Evolutionary conservation across 495 filamentous ascomycete species (phyloP).

Genomic region (Letharia columbiana): DNA sequence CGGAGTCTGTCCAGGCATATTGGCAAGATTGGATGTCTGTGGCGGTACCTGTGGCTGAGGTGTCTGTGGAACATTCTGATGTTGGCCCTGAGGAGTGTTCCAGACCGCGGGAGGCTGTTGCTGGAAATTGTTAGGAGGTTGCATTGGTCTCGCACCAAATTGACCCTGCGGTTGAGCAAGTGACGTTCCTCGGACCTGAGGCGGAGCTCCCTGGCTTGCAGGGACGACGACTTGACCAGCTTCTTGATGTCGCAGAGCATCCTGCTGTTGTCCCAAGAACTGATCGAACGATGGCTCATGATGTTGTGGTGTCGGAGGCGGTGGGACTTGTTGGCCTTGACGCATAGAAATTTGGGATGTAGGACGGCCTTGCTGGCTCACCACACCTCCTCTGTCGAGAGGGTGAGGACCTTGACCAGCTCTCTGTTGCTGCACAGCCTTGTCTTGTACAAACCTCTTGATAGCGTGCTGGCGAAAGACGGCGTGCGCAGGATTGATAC

Average conservation of each 20-base stretch:
- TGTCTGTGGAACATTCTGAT: constrained; percentile 31
- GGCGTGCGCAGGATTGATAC: constrained; percentile 9
- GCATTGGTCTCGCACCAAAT: constrained; percentile 29
- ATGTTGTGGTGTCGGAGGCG: constrained; percentile 25
- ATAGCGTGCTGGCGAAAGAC: constrained; percentile 4
- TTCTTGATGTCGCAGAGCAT: constrained; percentile 54
- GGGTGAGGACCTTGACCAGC: constrained; percentile 14
- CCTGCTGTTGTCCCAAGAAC: constrained; percentile 53
- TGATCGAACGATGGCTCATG: constrained; percentile 47
- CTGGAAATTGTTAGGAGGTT: constrained; percentile 36
- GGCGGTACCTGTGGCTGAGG: constrained; percentile 35
- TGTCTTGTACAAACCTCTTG: constrained; percentile 4
- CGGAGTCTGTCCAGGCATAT: constrained; percentile 36
- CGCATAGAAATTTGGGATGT: constrained; percentile 16
- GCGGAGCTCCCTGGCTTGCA: constrained; percentile 45
- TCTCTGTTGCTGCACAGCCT: constrained; percentile 10
- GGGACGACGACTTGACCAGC: constrained; percentile 59
- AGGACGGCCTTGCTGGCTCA: constrained; percentile 13
- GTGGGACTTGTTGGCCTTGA: constrained; percentile 15
- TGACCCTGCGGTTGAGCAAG: constrained; percentile 28
- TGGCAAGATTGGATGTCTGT: constrained; percentile 11
- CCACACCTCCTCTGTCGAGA: not conserved
- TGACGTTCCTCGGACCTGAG: constrained; percentile 31
- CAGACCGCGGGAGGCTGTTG: constrained; percentile 36
- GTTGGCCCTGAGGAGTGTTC: constrained; percentile 34